phyloP scores from a whole-genome alignment of 805 yeast species.

The Lipomyces anomalus region DNA sequence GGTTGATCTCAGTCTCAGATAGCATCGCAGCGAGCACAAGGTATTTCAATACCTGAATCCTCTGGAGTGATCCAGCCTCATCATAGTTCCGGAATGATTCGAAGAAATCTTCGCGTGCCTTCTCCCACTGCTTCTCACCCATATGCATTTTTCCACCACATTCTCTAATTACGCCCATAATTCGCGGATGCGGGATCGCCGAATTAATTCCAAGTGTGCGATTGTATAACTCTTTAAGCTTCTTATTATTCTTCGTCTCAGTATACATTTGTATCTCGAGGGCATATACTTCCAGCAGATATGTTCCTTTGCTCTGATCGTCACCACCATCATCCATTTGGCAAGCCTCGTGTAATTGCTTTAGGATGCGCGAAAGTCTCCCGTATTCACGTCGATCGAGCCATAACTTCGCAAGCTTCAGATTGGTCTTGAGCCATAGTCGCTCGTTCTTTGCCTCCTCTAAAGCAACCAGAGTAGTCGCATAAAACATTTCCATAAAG shows the following conservation, averaged over 20 bases:
- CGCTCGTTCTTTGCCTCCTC: slow-evolving; percentile 29
- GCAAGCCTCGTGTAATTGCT: slow-evolving; percentile 22
- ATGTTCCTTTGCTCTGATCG: slow-evolving; percentile 27
- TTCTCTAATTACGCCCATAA: slow-evolving; percentile 68
- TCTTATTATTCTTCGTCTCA: slow-evolving; percentile 35
- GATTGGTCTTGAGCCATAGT: slow-evolving; percentile 29
- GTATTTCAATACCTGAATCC: slow-evolving; percentile 54
- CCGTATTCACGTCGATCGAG: slow-evolving; percentile 27
- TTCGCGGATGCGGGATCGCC: slow-evolving; percentile 70
- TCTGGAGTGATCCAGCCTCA: slow-evolving; percentile 59
- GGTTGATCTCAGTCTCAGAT: slow-evolving; percentile 53
- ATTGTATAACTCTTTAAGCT: slow-evolving; percentile 44
- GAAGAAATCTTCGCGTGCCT: slow-evolving; percentile 50
- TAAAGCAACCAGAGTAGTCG: slow-evolving; percentile 27
- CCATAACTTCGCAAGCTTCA: slow-evolving; percentile 32
- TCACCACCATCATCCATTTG: slow-evolving; percentile 24
- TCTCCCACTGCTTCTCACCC: slow-evolving; percentile 52
- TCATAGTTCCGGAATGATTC: slow-evolving; percentile 56
- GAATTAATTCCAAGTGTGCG: slow-evolving; percentile 46
- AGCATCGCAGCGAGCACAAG: slow-evolving; percentile 57
- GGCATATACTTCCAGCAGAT: slow-evolving; percentile 58
- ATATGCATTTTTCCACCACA: slow-evolving; percentile 68
- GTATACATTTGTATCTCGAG: slow-evolving; percentile 54
- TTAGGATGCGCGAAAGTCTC: slow-evolving; percentile 16
- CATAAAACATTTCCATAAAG: slow-evolving; percentile 29